A percentile compares a stretch with the other conserved stretches of the same genome.
Conservation (phyloP, 1,284 basidiomycete genomes). For the Leccinum angustisporum region DNA sequence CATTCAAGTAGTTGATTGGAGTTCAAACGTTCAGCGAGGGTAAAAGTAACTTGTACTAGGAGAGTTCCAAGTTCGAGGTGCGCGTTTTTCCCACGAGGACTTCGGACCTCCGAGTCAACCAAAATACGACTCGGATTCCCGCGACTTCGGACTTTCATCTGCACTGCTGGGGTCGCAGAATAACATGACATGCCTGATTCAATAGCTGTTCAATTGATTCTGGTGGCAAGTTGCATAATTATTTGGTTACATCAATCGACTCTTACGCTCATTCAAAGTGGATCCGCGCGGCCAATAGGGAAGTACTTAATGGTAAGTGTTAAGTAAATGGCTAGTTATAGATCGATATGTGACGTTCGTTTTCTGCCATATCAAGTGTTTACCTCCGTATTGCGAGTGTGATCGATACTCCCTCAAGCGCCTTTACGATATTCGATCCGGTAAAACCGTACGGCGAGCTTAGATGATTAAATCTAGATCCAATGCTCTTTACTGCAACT, state of each 20-base stretch:
- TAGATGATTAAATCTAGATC: not conserved
- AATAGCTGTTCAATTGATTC: not conserved
- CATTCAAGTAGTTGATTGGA: not conserved
- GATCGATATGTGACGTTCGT: not conserved
- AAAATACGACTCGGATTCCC: too few species aligned
- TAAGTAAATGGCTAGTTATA: not conserved
- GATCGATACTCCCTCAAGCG: conserved; percentile 1
- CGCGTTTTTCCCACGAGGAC: not conserved
- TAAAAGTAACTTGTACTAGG: not conserved
- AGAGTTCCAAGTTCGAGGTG: not conserved
- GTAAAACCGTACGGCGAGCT: not conserved
- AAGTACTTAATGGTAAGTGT: not conserved
- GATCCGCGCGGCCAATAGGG: not conserved
- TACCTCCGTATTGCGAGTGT: not conserved
- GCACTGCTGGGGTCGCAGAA: not conserved
- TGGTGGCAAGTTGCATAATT: conserved; percentile 1
- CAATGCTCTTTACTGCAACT: not conserved
- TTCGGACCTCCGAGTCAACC: not conserved
- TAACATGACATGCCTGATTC: not conserved
- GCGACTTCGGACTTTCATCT: not conserved
- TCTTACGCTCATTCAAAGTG: not conserved
- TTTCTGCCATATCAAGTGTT: not conserved
- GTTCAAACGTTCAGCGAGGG: not conserved
- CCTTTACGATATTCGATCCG: not conserved
- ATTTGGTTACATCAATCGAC: not conserved